These are phyloP conservation scores for Pichia sp. DNA, from an alignment of 1,139 yeast species.

Conservation along the genomic window DNA sequence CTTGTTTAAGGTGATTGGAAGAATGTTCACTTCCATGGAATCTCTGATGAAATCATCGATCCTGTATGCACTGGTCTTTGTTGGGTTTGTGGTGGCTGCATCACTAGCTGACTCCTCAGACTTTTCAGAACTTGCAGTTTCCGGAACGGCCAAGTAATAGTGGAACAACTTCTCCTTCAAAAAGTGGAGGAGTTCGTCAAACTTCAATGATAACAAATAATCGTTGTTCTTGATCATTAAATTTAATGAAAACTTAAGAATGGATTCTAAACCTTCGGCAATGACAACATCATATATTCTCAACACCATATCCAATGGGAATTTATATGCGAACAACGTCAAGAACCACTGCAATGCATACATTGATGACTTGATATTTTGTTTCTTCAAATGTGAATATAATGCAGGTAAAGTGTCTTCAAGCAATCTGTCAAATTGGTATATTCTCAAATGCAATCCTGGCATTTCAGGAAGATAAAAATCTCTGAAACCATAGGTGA, in stretches of 20 bases:
- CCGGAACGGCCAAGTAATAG: conserved; percentile 49
- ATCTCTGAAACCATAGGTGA: conserved; percentile 72
- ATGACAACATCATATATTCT: conserved; percentile 83
- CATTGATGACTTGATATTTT: conserved; percentile 89
- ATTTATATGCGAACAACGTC: conserved; percentile 90
- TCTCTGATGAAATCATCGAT: conserved; percentile 77
- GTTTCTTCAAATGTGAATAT: conserved; percentile 72
- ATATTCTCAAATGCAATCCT: conserved; percentile 78
- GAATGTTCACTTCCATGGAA: conserved; percentile 68
- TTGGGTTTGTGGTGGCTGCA: too few relatives aligned
- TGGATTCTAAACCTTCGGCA: conserved; percentile 85
- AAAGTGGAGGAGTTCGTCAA: conserved; percentile 73
- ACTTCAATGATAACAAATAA: conserved; percentile 56
- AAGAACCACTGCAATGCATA: conserved; percentile 97
- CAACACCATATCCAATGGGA: conserved; percentile 80
- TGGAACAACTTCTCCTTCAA: conserved; percentile 79
- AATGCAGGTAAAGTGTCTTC: conserved; percentile 70
- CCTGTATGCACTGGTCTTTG: conserved; percentile 41
- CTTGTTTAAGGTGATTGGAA: conserved; percentile 68
- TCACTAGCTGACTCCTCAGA: too few relatives aligned
- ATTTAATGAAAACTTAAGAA: conserved; percentile 77
- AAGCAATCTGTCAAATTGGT: conserved; percentile 83
- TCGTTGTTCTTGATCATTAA: conserved; percentile 67
- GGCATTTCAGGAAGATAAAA: conserved; percentile 90
- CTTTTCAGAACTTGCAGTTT: conserved; percentile 17